These are phyloP conservation scores for Colletotrichum theobromicola DNA, from an alignment of 2,329 filamentous ascomycete genomes.

Conservation along the genomic window DNA sequence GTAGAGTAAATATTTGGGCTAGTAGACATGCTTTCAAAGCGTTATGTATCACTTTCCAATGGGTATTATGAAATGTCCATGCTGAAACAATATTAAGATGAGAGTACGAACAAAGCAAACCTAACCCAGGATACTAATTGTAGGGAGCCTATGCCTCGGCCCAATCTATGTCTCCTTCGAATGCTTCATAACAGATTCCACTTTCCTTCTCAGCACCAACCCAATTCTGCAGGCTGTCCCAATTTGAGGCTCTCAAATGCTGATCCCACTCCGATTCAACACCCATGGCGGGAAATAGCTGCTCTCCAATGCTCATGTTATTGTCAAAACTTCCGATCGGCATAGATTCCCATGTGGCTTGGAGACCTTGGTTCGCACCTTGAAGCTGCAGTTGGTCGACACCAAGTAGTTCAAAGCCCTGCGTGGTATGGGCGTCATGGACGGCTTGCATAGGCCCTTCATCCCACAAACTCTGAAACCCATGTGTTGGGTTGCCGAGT, in stretches of 20 bases:
- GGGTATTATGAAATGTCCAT: too few relatives aligned
- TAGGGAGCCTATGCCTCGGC: neutral
- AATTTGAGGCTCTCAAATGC: neutral
- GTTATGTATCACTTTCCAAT: too few relatives aligned
- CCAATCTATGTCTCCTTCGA: neutral
- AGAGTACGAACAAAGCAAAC: too few relatives aligned
- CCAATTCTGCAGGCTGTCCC: rapidly evolving
- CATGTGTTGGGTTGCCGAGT: rapidly evolving
- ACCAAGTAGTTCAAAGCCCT: neutral
- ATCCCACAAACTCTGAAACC: rapidly evolving
- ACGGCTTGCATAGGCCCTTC: rapidly evolving
- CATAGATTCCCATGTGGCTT: rapidly evolving
- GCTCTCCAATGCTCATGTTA: rapidly evolving
- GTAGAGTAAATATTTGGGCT: too few relatives aligned
- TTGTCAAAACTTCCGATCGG: rapidly evolving
- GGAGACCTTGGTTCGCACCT: neutral
- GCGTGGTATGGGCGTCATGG: rapidly evolving
- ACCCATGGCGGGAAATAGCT: rapidly evolving
- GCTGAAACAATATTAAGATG: too few relatives aligned
- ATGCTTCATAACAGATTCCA: neutral
- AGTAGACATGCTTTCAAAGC: too few relatives aligned
- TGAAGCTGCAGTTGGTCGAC: neutral
- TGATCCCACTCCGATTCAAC: neutral
- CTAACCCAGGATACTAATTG: too few relatives aligned
- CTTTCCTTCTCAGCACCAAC: neutral